Evolutionary conservation across 2,329 filamentous ascomycete species (phyloP), one percentile per base, ranked within the genome.

Genomic region (Aurifilum marmelostoma): DNA sequence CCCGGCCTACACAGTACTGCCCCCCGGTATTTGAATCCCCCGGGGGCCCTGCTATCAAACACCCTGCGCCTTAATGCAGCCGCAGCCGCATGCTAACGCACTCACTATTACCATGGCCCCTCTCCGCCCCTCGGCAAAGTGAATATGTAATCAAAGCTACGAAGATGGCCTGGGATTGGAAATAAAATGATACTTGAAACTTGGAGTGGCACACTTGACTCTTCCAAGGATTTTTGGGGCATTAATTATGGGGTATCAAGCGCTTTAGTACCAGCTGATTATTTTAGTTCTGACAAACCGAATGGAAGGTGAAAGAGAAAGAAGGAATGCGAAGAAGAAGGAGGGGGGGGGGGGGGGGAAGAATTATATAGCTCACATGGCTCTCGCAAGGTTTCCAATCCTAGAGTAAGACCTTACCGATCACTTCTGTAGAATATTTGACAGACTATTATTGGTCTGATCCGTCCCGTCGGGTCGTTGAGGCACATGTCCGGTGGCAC

Each of bases 81-180:
- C 27, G 32, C 32, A 59, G 56, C 32, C 16, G 56, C 56, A 37
- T n/a, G 18, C 21, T 32, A 24, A 29, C 56, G 56, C 56, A n/a
- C 56, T 59, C 21, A 14, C 32, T 9, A 29, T 18, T 27, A n/a
- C n/a, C n/a, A n/a, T n/a, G n/a, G n/a, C 27, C 12, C 14, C 11
- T n/a, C 50, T n/a, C n/a, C n/a, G n/a, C 16, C 3, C 29, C 18
- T 14, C 6, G 24, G 29, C 16, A 59, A 11, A 24, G 2, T 59
- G 56, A 1, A 59, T 59, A 59, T 59, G 56, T 59, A 59, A 59
- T 59, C 56, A 59, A 54, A 47, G 8, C 11, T 27, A 27, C 50
- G 12, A 24, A 16, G 50, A n/a, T 21, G 2, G 43, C 7, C n/a
- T 47, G 7, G 43, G 21, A 47, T 47, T 47, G 43, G 8, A 47